phyloP scores from a whole-genome alignment of 139 green algal genomes.

The Deuterostichococcus epilithicus region DNA sequence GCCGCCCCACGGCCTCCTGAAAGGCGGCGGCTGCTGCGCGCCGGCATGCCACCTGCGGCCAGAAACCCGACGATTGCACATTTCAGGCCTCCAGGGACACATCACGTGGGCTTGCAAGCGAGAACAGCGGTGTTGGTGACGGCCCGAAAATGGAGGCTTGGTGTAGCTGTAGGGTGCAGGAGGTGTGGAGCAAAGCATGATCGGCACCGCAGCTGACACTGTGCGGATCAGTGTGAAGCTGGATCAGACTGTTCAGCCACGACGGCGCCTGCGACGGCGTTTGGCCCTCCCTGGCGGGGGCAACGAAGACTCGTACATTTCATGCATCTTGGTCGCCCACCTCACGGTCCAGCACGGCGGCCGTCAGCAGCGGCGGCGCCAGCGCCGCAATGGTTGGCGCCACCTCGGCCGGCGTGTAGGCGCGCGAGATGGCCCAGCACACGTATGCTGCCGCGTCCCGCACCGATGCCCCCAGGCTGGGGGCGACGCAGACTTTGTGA shows the following conservation, averaged over 20 bases:
- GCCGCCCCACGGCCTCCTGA: slow-evolving; percentile 90
- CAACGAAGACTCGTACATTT: neutral
- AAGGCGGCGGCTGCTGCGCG: slow-evolving; percentile 92
- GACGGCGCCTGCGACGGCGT: too few species aligned
- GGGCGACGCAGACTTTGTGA: neutral
- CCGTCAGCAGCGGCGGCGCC: slow-evolving; percentile 74
- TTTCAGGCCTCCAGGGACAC: too few species aligned
- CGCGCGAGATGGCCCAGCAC: slow-evolving; percentile 91
- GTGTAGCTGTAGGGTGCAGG: too few species aligned
- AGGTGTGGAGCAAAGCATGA: too few species aligned
- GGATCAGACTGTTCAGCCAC: too few species aligned
- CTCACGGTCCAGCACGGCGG: slow-evolving; percentile 88
- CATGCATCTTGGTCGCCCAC: slow-evolving; percentile 34
- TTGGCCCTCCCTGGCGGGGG: too few species aligned
- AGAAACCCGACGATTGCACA: neutral
- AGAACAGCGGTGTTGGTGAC: too few species aligned
- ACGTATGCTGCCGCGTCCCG: slow-evolving; percentile 95
- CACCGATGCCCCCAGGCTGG: slow-evolving; percentile 87
- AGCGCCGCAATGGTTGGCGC: slow-evolving; percentile 38
- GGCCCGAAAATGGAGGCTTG: too few species aligned
- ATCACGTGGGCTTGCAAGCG: too few species aligned
- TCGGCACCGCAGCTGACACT: too few species aligned
- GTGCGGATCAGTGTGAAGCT: too few species aligned
- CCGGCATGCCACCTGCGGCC: slow-evolving; percentile 68
- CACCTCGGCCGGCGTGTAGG: slow-evolving; percentile 72